phyloP scores from a whole-genome alignment of 495 filamentous ascomycete species.

The Aspergillus nidulans region DNA sequence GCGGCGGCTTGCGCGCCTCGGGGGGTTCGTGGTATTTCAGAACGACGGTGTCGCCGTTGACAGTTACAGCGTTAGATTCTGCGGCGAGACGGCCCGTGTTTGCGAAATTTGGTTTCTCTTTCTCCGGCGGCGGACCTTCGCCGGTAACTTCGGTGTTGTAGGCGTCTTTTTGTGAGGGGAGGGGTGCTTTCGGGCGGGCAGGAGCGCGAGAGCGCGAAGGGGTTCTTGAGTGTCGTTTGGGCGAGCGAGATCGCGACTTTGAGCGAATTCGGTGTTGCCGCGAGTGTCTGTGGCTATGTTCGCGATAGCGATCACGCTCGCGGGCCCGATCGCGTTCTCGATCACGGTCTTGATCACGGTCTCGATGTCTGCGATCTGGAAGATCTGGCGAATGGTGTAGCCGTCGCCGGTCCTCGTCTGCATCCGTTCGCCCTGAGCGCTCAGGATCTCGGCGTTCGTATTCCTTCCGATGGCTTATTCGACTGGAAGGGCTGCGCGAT shows the following conservation, averaged over 20 bases:
- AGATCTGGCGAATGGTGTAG: conserved; percentile 25
- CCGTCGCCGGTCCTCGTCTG: conserved; percentile 26
- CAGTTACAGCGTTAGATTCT: conserved; percentile 80
- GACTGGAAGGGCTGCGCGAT: conserved; percentile 28
- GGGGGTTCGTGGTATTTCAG: conserved; percentile 96
- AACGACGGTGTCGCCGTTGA: conserved; percentile 60
- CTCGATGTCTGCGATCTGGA: conserved; percentile 6
- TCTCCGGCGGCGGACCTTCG: conserved; percentile 46
- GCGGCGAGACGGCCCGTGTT: conserved; percentile 78
- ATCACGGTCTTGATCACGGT: no score
- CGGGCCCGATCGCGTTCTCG: neutral
- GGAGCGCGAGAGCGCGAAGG: conserved; percentile 23
- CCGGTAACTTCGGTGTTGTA: conserved; percentile 51
- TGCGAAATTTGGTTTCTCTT: conserved; percentile 84
- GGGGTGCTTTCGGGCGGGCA: conserved; percentile 47
- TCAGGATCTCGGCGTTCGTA: conserved; percentile 25
- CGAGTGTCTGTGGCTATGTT: conserved; percentile 22
- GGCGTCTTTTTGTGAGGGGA: conserved; percentile 68
- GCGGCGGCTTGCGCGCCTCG: conserved; percentile 82
- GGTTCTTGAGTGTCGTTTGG: conserved; percentile 24
- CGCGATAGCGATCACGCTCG: conserved; percentile 19
- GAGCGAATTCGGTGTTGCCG: conserved; percentile 25
- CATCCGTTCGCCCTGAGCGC: conserved; percentile 23
- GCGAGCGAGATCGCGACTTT: conserved; percentile 34
- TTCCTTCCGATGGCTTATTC: conserved; percentile 20